A percentile compares a stretch with the other conserved stretches of the same genome.
These are phyloP conservation scores for Umbellularia californica DNA, from an alignment of 164 flowering plant genomes.

Conservation along the genomic window DNA sequence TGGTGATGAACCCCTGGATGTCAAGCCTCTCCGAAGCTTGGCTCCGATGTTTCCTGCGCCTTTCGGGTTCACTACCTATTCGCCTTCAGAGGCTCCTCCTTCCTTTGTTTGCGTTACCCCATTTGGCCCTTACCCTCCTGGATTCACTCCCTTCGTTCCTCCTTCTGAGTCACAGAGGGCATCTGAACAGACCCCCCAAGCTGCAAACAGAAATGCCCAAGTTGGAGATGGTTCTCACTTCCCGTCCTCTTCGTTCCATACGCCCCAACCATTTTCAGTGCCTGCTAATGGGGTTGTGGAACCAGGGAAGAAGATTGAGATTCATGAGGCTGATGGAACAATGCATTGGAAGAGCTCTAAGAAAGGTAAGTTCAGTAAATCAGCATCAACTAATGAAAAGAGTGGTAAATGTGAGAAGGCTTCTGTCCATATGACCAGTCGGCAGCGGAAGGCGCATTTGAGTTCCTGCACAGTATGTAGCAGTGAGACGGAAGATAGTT, in stretches of 20 bases:
- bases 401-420: conserved; percentile 14
- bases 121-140: conserved; percentile 47
- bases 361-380: background rate
- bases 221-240: conserved; percentile 10
- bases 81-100: conserved; percentile 29
- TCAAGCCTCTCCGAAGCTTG: conserved; percentile 64
- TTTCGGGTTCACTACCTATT: conserved; percentile 21
- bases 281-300: conserved; percentile 27
- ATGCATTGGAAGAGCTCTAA: background rate
- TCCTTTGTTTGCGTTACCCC: conserved; percentile 51
- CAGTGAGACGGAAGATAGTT: conserved; percentile 14
- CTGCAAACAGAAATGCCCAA: conserved; percentile 9
- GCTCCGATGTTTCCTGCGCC: conserved; percentile 58
- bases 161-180: conserved; percentile 26
- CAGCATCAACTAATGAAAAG: background rate
- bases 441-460: conserved; percentile 5
- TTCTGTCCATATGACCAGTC: background rate
- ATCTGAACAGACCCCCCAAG: conserved; percentile 23
- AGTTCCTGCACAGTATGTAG: conserved; percentile 9
- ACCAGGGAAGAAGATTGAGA: conserved; percentile 10
- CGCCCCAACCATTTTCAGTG: conserved; percentile 19
- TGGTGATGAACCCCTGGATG: conserved; percentile 53
- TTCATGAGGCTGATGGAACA: background rate
- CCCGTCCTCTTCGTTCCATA: conserved; percentile 21
- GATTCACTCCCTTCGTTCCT: conserved; percentile 39